Evolutionary conservation across 225 moss, liverwort and hornwort genomes (phyloP), one percentile per base, ranked within the genome.

Genomic region (Pseudisothecium myosuroides): DNA sequence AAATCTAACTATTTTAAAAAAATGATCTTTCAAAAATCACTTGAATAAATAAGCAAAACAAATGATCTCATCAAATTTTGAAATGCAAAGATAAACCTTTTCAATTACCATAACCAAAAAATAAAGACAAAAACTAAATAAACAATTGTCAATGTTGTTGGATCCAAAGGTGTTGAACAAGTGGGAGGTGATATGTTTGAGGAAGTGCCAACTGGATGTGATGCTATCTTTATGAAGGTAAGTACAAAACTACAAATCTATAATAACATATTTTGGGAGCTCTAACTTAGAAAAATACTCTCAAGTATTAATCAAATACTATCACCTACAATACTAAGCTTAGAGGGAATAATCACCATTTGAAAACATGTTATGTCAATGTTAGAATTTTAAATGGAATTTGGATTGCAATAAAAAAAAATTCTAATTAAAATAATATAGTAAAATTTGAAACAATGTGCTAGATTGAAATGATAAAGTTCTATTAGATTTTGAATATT

Each of bases 91-190:
- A 17, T 29, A 18, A 2, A 41, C 4, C 5, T 55, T 19, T 32
- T 13, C 3, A 3, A 31, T 0, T 32, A 49, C 11, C 0, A 0
- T 32, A 60, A n/a, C 12, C 2, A 41, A 81, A 80, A 41, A 41
- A 41, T 12, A 12, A 41, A 60, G 9, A 10, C 1, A 5, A 43
- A 82, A 64, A 14, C 4, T 64, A 16, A 23, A 23, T 4, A 49
- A 34, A 49, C 17, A 37, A 17, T 65, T 65, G 36, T 82, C 27
- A 27, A 56, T 79, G 49, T 47, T 64, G 2, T 32, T 41, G 16
- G 24, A 65, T 82, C 7, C 13, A 36, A 1, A 87, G 68, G 58
- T 67, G 17, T 80, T 36, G 87, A 87, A 34, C 67, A 80, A 2
- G 45, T 80, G 2, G 87, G 68, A 80, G 87, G 87, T 3, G 3